Evolutionary conservation across 257 asterid species (phyloP), one percentile per base, ranked within the genome.

Genomic region (Jacaranda copaia): DNA sequence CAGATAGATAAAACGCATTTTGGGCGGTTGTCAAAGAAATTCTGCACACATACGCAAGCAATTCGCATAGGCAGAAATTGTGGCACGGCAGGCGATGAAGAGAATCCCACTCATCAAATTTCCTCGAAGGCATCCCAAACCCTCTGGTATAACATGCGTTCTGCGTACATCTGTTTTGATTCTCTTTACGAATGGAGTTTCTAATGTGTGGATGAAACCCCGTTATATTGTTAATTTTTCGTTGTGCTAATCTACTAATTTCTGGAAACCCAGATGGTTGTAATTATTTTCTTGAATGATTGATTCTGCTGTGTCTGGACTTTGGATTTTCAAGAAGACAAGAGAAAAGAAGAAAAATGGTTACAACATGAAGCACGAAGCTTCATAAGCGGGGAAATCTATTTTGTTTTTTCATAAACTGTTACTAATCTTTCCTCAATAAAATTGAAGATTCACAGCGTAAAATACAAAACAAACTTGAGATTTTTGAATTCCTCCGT

Each of bases 91-190:
- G 58, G 92, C 88, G 75, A 75, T 93, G 88, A 91, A 91, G 92
- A 89, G 97, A 84, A 91, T 93, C 77, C 98, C 98, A 19, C 91
- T 87, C 79, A 91, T 93, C 85, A 90, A 91, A 68, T 93, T 93
- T 77, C 96, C 97, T n/a, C 88, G 76, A 62, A 81, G 98, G 81
- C 96, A 93, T 75, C 82, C 78, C 14, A 91, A 88, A 75, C 48
- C 84, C 63, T 79, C 96, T 70, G 89, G 95, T 85, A 56, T 20
- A 3, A 3, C 14, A 19, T 43, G 38, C 25, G 11, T 45, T 55
- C 15, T 19, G 18, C 49, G n/a, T 6, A n/a, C 18, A 42, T 38
- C 1, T 62, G 5, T 65, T 6, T 42, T 42, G 8, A 3, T 55
- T 60, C 16, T 16, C 68, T 25, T 57, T 76, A 3, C 19, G 46